phyloP scores from a whole-genome alignment of 2,329 filamentous ascomycete species.

The Colletotrichum ledebouriae region DNA sequence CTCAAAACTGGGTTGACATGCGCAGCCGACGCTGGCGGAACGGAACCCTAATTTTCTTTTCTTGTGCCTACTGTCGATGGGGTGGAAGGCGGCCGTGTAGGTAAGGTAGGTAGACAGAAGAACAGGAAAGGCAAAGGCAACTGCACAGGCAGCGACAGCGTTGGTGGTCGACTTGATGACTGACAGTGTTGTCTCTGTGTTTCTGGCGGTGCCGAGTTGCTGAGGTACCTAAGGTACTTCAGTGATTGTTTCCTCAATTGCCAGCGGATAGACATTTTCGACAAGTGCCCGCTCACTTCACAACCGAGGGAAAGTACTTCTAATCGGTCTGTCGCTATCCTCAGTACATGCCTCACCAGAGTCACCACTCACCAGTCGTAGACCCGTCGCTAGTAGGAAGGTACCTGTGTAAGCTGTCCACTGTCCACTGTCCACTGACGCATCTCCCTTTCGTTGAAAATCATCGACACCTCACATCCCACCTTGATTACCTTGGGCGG shows the following conservation, averaged over 20 bases:
- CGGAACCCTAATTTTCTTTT: conserved; percentile 7
- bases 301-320: not conserved
- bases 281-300: conserved; percentile 1
- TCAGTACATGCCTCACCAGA: conserved; percentile 16
- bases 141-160: not conserved
- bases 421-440: not conserved
- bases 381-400: conserved; percentile 4
- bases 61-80: not conserved
- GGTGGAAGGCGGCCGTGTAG: no score
- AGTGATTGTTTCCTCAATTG: conserved; percentile 31
- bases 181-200: no score
- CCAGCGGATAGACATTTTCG: not conserved
- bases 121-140: conserved; percentile 14
- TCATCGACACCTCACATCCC: no score
- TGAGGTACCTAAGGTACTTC: no score
- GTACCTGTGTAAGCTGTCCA: conserved; percentile 1
- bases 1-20: conserved; percentile 9
- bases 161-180: no score
- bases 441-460: conserved; percentile 3
- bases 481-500: no score
- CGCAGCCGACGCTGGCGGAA: conserved; percentile 9
- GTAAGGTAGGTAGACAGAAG: not conserved
- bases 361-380: not conserved
- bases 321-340: conserved; percentile 7
- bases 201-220: no score